Base-by-base conservation (phyloP, 2,329 filamentous ascomycete genomes). In the Trichoderma guizhouense region DNA sequence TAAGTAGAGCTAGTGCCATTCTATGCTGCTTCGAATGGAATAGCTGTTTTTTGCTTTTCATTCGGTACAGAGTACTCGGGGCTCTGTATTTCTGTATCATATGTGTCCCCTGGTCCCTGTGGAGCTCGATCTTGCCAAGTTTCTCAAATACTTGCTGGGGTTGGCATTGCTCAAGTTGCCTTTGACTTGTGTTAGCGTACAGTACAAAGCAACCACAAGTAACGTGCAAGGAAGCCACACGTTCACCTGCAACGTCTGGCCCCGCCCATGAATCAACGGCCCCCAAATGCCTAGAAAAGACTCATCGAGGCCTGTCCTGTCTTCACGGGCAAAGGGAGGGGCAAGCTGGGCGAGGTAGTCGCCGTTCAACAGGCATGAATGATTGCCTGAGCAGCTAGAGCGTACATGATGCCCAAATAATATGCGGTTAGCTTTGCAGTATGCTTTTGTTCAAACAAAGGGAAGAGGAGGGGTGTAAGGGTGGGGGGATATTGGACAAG, bases 221-320 rank as follows among this genome's bases (percentile, higher is more conserved):
- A 53, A 24, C 21, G 47, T 53, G 32, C 47, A 24, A 5, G 61
- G 18, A 67, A 66, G 62, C 55, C 63, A 36, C 62, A 60, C 61
- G 55, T 24, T 53, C 39, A 57, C 64, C 57, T n/a, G 43, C 15
- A 69, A 58, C 26, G 43, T 51, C 30, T 28, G 7, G 63, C 28
- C 57, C 70, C 70, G 53, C 70, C 39, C 24, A 34, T 15, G 43
- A 62, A 62, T 58, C 64, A 67, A 69, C 58, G 64, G 71, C 71
- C 71, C 71, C 71, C 71, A 72, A 72, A 51, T 32, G 24, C 32
- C 66, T 58, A n/a, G 39, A 39, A 60, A 60, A 61, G 55, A 26
- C 71, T 69, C 43, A 68, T 68, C 55, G 28, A 63, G 70, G 70
- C 11, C 70, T 57, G 57, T 30, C 70, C 57, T 62, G 57, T 58